Percentiles rank a stretch among this genome's conserved stretches.
Conservation (phyloP, 2,329 filamentous ascomycete species). For the Aspergillus oerlinghausenensis region DNA sequence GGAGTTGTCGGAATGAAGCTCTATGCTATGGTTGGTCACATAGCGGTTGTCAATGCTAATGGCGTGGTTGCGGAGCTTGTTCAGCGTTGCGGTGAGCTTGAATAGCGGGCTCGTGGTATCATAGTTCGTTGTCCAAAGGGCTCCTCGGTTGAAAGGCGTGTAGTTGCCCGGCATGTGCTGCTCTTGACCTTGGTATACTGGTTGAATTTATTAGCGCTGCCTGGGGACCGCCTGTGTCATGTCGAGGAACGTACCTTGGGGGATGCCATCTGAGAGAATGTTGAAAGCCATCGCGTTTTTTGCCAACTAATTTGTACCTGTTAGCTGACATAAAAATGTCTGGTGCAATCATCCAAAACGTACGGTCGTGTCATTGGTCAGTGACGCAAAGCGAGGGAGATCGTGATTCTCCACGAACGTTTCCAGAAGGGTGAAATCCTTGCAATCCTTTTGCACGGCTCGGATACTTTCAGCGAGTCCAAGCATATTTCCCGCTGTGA, state of each 20-base stretch:
- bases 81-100: slow-evolving; percentile 34
- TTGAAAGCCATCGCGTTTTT: slow-evolving; percentile 60
- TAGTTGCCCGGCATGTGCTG: slow-evolving; percentile 52
- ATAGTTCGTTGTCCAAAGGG: slow-evolving; percentile 47
- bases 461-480: slow-evolving; percentile 21
- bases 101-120: slow-evolving; percentile 36
- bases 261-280: slow-evolving; percentile 57
- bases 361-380: slow-evolving; percentile 49
- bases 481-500: slow-evolving; percentile 27
- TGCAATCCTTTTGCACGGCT: slow-evolving; percentile 23
- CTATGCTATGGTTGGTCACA: slow-evolving; percentile 32
- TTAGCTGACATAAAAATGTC: slow-evolving; percentile 1
- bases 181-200: slow-evolving; percentile 60
- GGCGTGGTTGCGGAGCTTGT: slow-evolving; percentile 40
- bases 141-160: slow-evolving; percentile 49
- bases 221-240: neutral
- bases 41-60: slow-evolving; percentile 32
- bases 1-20: slow-evolving; percentile 38
- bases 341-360: neutral
- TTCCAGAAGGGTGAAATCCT: slow-evolving; percentile 45
- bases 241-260: slow-evolving; percentile 34
- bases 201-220: neutral
- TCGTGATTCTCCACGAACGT: slow-evolving; percentile 60
- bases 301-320: slow-evolving; percentile 35
- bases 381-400: slow-evolving; percentile 49